Evolutionary conservation across 805 yeast genomes (phyloP).

Genomic region (Wickerhamomyces tratensis): DNA sequence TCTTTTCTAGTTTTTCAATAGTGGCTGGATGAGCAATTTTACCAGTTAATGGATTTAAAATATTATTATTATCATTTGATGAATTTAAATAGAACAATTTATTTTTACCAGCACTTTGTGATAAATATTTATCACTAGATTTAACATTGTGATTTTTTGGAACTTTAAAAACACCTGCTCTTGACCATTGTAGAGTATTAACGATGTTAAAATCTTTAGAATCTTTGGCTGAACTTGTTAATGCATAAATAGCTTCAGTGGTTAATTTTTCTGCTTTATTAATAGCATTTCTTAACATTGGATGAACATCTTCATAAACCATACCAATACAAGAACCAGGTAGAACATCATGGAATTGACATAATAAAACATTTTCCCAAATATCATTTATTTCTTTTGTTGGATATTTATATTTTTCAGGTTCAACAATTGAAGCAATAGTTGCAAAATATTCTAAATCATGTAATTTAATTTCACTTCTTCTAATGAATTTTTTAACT

Average conservation of each 20-base stretch:
- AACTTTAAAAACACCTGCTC: slow-evolving; percentile 31
- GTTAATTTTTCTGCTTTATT: slow-evolving; percentile 43
- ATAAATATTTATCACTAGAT: too few relatives aligned
- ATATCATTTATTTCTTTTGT: slow-evolving; percentile 49
- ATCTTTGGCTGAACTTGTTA: slow-evolving; percentile 19
- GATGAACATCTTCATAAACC: slow-evolving; percentile 87
- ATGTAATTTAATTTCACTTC: slow-evolving; percentile 65
- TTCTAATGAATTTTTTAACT: slow-evolving; percentile 72
- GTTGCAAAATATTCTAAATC: slow-evolving; percentile 84
- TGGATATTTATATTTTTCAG: slow-evolving; percentile 60
- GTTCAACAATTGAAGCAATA: slow-evolving; percentile 44
- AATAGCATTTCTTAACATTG: slow-evolving; percentile 56
- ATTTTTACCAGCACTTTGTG: slow-evolving; percentile 1
- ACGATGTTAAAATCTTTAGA: slow-evolving; percentile 12
- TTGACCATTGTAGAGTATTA: slow-evolving; percentile 60
- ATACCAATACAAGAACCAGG: slow-evolving; percentile 95
- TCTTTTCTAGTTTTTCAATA: slow-evolving; percentile 30
- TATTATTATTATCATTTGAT: not conserved
- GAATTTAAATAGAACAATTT: slow-evolving; percentile 11
- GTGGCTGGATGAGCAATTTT: slow-evolving; percentile 38
- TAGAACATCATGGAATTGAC: slow-evolving; percentile 96
- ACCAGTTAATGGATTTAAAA: slow-evolving; percentile 5
- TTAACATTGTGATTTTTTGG: slow-evolving; percentile 8
- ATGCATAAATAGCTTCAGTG: slow-evolving; percentile 35
- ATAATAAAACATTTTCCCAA: slow-evolving; percentile 85